Conservation (phyloP, 768 basidiomycete genomes). For the Pleurotus pulmonarius region DNA sequence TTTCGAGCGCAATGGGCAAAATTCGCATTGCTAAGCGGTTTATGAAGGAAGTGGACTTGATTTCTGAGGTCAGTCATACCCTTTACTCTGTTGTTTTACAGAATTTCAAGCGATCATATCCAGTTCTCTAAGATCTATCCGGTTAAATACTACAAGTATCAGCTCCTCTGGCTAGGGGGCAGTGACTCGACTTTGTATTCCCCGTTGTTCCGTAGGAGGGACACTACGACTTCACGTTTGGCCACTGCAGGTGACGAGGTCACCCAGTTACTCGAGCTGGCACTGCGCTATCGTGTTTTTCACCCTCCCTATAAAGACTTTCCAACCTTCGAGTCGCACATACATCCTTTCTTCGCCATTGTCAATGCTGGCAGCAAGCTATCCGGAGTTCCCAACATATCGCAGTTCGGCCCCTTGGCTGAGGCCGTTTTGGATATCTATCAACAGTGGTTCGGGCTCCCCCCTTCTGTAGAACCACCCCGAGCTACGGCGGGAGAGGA, state of each 20-base stretch:
- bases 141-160: too few species aligned
- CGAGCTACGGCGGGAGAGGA: not conserved
- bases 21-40: not conserved
- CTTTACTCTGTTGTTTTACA: not conserved
- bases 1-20: not conserved
- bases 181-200: too few species aligned
- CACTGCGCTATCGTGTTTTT: not conserved
- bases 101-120: not conserved
- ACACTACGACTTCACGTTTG: too few species aligned
- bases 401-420: too few species aligned
- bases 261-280: not conserved
- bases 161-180: too few species aligned
- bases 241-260: not conserved
- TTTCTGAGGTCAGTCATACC: not conserved
- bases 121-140: not conserved
- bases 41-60: not conserved
- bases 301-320: not conserved
- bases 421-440: too few species aligned
- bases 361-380: not conserved
- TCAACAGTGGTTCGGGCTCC: too few species aligned
- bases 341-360: not conserved
- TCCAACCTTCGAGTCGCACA: not conserved
- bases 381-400: too few species aligned
- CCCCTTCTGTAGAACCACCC: too few species aligned
- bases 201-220: too few species aligned